Evolutionary conservation across 495 filamentous ascomycete species (phyloP), one percentile per base, ranked within the genome.

Genomic region (Aspergillus biplanus): DNA sequence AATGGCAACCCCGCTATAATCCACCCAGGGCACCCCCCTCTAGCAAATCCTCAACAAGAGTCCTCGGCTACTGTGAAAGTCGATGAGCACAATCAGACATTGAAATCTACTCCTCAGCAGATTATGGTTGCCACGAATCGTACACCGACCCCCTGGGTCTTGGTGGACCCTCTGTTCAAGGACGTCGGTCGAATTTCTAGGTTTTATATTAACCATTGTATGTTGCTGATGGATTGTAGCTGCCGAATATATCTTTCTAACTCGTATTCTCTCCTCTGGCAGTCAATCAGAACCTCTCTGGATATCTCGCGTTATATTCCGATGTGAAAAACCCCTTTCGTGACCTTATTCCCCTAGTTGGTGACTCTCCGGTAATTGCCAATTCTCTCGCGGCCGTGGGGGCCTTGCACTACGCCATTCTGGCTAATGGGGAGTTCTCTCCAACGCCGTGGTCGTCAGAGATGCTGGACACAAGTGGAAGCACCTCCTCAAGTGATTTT

Each of bases 161-260:
- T 82, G 47, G 74, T 80, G 16, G 79, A 82, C 68, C 79, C 79
- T 32, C 52, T 80, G 32, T 68, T 80, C 60, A 73, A 79, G 64
- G 78, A 80, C 62, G 48, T 78, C 46, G 71, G 60, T 58, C 70
- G 61, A n/a, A 49, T 70, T 11, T 70, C 74, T 12, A 71, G 79
- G 52, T 76, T 75, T 37, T 82, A 80, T 52, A 69, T 82, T 5
- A 66, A 67, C 47, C 77, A 80, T 48, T 82, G 78, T 80, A 74
- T 64, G 78, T 67, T 42, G 18, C 48, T 5, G 3, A 34, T 49
- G 7, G 27, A 31, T 35, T 8, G 33, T 50, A 9, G 21, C 52
- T 57, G 12, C 4, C 48, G 8, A 35, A 32, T 31, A 44, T 7
- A 5, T 50, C 33, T 55, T 18, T 5, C 60, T 63, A 52, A 59